Evolutionary conservation across 352 stramenopile species (phyloP).

Genomic region (Globisporangium radiosum): DNA sequence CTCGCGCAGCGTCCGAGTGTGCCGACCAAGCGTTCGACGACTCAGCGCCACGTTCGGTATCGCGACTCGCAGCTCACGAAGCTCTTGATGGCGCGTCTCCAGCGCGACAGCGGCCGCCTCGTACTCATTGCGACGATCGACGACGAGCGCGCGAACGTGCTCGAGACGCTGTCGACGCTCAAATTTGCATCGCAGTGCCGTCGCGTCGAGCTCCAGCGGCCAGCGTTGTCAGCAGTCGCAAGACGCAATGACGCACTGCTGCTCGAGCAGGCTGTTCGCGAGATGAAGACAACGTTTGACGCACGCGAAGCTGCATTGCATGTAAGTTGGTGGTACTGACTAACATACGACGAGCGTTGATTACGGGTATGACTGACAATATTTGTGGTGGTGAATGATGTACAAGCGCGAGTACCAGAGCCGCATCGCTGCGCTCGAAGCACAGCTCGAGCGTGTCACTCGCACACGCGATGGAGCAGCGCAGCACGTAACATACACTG

Average conservation of each 20-base stretch:
- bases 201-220: conserved; percentile 38
- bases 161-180: conserved; percentile 63
- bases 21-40: neutral
- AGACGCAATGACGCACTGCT: conserved; percentile 21
- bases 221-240: conserved; percentile 9
- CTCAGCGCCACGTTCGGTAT: conserved; percentile 43
- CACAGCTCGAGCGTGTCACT: conserved; percentile 16
- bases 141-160: conserved; percentile 39
- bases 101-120: conserved; percentile 33
- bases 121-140: conserved; percentile 65
- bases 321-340: conserved; percentile 15
- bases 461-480: neutral
- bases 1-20: conserved; percentile 23
- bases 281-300: conserved; percentile 49
- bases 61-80: conserved; percentile 76
- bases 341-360: neutral
- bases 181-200: conserved; percentile 73
- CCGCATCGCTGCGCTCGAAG: conserved; percentile 28
- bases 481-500: conserved; percentile 29
- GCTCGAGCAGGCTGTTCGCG: conserved; percentile 38
- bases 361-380: neutral
- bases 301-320: conserved; percentile 37
- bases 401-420: conserved; percentile 30
- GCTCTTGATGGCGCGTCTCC: conserved; percentile 44
- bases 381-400: neutral